Conservation (phyloP, 2,329 filamentous ascomycete genomes). For the Taxawa tesnikishii region DNA sequence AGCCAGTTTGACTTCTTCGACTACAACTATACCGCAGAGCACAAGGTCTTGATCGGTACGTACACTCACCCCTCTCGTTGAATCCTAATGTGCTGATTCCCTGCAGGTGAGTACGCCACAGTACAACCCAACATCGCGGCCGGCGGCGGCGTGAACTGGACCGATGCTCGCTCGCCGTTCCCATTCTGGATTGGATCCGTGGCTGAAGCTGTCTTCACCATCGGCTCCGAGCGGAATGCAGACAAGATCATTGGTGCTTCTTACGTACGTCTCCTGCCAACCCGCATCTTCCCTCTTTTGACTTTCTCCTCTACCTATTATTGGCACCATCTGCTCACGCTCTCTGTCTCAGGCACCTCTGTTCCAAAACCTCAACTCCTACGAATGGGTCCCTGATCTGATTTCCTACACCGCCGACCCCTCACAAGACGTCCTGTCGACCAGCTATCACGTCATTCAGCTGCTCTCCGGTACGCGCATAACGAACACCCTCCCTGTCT, state of each 20-base stretch:
- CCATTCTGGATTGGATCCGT: slow-evolving; percentile 40
- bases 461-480: slow-evolving; percentile 24
- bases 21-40: slow-evolving; percentile 24
- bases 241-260: slow-evolving; percentile 42
- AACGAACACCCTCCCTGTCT: slow-evolving; percentile 26
- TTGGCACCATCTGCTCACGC: slow-evolving; percentile 6
- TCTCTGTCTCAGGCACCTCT: slow-evolving; percentile 7
- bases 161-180: slow-evolving; percentile 5
- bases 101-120: slow-evolving; percentile 36
- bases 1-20: slow-evolving; percentile 30
- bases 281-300: too few species aligned
- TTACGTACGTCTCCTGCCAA: slow-evolving; percentile 26
- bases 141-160: slow-evolving; percentile 29
- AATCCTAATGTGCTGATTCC: slow-evolving; percentile 1
- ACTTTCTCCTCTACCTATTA: too few species aligned
- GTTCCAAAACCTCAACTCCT: slow-evolving; percentile 12
- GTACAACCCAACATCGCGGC: slow-evolving; percentile 35
- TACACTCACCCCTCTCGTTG: too few species aligned
- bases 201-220: slow-evolving; percentile 49
- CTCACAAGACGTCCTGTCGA: slow-evolving; percentile 12
- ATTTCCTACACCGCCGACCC: slow-evolving; percentile 25
- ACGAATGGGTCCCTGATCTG: slow-evolving; percentile 19
- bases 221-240: slow-evolving; percentile 48
- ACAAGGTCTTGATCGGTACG: slow-evolving; percentile 22
- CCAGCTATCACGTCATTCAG: slow-evolving; percentile 17